Evolutionary conservation across 2,329 filamentous ascomycete species (phyloP).

Genomic region (Neurospora crassa): DNA sequence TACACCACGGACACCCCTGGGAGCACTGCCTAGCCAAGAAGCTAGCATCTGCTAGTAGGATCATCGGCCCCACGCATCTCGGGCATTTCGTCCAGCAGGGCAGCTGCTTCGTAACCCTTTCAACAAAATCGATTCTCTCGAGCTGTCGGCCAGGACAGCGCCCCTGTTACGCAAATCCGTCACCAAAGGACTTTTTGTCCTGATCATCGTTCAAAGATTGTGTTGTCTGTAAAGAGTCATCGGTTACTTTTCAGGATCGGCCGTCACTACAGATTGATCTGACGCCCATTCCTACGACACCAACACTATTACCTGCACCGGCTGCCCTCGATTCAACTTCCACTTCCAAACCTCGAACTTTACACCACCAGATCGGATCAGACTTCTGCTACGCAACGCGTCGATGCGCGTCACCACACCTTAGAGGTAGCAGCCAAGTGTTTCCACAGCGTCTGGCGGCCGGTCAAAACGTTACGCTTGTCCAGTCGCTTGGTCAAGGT

Average conservation of each 20-base stretch:
- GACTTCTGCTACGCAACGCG: not conserved
- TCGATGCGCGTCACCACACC: not conserved
- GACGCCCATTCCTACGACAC: not conserved
- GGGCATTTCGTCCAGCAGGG: not conserved
- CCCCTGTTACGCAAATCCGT: not conserved
- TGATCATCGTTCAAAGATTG: not conserved
- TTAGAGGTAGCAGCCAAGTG: not conserved
- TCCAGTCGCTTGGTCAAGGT: not conserved
- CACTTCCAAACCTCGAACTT: not conserved
- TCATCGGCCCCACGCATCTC: not conserved
- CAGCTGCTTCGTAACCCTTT: not conserved
- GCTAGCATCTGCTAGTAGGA: not conserved
- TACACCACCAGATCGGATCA: not conserved
- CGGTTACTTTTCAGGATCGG: not conserved
- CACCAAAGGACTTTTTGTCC: not conserved
- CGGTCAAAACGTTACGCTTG: not conserved
- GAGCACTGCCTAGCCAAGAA: not conserved
- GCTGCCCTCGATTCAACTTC: not conserved
- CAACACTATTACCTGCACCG: no score
- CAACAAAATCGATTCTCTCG: not conserved
- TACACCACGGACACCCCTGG: not conserved
- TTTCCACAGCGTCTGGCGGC: not conserved
- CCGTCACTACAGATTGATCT: not conserved
- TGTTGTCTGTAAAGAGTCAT: not conserved
- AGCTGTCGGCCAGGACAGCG: not conserved